A percentile compares a stretch with the other conserved stretches of the same genome.
These are phyloP conservation scores for Plenodomus biglobosus DNA, from an alignment of 2,329 filamentous ascomycete genomes.

Conservation along the genomic window DNA sequence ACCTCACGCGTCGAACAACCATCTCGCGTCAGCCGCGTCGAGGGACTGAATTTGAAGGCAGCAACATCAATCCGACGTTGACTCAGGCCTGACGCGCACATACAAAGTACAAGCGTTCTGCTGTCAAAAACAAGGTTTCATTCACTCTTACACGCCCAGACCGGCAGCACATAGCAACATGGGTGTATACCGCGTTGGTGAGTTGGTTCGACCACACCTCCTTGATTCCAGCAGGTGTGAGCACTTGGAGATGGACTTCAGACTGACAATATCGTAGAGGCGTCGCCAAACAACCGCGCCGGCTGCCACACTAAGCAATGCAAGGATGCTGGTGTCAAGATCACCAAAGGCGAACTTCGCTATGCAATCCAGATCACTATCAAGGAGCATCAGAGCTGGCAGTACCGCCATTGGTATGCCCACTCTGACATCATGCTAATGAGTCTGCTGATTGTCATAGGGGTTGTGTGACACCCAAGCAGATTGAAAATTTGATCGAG, in stretches of 20 bases:
- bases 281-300: constrained; percentile 63
- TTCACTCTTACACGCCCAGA: background rate
- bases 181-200: constrained; percentile 34
- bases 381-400: constrained; percentile 62
- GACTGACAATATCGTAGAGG: constrained; percentile 11
- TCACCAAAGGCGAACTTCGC: constrained; percentile 70
- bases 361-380: constrained; percentile 73
- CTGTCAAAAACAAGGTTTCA: background rate
- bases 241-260: too few relatives aligned
- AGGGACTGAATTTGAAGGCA: background rate
- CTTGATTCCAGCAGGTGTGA: too few relatives aligned
- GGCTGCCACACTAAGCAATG: constrained; percentile 72
- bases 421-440: too few relatives aligned
- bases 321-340: constrained; percentile 69
- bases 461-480: constrained; percentile 83
- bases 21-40: constrained; percentile 8
- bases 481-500: constrained; percentile 67
- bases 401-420: constrained; percentile 88
- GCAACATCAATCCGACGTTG: background rate
- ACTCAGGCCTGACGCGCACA: background rate
- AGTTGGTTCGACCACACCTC: too few relatives aligned
- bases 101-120: background rate
- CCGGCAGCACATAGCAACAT: constrained; percentile 12
- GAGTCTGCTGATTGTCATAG: constrained; percentile 52
- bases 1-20: constrained; percentile 16